Base-by-base conservation (phyloP, 129 eudicot genomes). In the Smallanthus sonchifolius region DNA sequence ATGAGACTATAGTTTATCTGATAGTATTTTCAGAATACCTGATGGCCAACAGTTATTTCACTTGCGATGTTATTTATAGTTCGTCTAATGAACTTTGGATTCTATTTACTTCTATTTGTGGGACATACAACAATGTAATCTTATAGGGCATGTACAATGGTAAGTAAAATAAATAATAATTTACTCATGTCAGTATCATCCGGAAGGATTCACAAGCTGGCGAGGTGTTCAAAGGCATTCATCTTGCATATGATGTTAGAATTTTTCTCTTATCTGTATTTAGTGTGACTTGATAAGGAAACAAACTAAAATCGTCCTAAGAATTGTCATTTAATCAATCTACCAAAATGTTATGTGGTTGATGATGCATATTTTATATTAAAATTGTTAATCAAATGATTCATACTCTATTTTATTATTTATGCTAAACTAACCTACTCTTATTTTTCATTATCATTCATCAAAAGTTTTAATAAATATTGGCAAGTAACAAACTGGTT, bases 211-310 rank as follows among this genome's bases (percentile, higher is more conserved):
- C 85, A 40, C 80, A 83, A 67, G 92, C 96, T 81, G 79, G 71
- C 13, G 98, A 86, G 77, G 87, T 81, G 51, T 92, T 92, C 79
- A 90, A 89, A 81, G 83, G 77, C 78, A 79, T 92, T 57, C 90
- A 87, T 70, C 85, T 69, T 14, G 98, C 98, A 48, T 92, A 92
- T 69, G 96, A 92, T 74, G 98, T 92, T 69, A 84, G 86, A 70
- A 62, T 7, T 35, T 67, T 2, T n/a, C 3, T 2, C 51, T 73
- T 30, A 34, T 39, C 2, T 11, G 40, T 42, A 5, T 28, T 8
- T 39, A 2, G 69, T 40, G 20, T 69, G 40, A 48, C 61, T 35
- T 30, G 49, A 38, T 49, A 17, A 64, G 63, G 35, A 39, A 49
- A 20, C 11, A 60, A 57, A 28, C 20, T 40, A 77, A 69, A 56